Conservation (phyloP, 345 rosid genomes). For the Diplotaxis tenuifolia region DNA sequence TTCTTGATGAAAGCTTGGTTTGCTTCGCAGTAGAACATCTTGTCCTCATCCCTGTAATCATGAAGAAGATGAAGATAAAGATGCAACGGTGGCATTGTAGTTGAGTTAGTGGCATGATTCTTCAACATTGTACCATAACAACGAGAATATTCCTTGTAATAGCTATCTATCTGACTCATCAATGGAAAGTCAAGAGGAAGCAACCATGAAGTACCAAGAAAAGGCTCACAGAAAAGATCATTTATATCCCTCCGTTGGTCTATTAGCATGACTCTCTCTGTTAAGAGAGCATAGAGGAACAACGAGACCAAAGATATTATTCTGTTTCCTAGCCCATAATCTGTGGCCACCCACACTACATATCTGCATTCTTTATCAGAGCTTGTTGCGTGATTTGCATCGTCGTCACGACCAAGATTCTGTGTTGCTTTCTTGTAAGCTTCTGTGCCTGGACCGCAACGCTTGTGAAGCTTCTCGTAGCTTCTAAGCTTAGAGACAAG, state of each 20-base stretch:
- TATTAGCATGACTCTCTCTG: too few species aligned
- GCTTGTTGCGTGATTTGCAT: background rate
- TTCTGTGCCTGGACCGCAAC: constrained; percentile 39
- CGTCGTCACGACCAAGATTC: constrained; percentile 4
- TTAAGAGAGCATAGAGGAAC: too few species aligned
- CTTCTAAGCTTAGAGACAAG: constrained; percentile 41
- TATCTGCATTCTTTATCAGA: constrained; percentile 45
- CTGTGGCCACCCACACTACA: constrained; percentile 48
- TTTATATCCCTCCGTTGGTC: too few species aligned
- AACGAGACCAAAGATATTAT: too few species aligned
- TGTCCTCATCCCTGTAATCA: constrained; percentile 25
- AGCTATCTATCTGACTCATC: too few species aligned
- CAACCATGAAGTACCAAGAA: too few species aligned
- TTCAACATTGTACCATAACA: constrained; percentile 2
- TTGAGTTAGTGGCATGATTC: background rate
- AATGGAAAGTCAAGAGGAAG: too few species aligned
- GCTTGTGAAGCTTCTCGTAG: constrained; percentile 42
- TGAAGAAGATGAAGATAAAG: constrained; percentile 27
- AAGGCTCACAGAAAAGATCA: too few species aligned
- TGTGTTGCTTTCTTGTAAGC: constrained; percentile 29
- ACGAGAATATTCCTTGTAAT: too few species aligned
- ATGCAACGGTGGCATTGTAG: constrained; percentile 15
- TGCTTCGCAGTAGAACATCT: constrained; percentile 36
- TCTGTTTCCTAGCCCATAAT: constrained; percentile 41
- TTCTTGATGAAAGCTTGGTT: constrained; percentile 12